Percentiles rank a stretch among this genome's conserved stretches.
phyloP scores from a whole-genome alignment of 805 yeast species.

The Tetrapisispora pingtungensis region DNA sequence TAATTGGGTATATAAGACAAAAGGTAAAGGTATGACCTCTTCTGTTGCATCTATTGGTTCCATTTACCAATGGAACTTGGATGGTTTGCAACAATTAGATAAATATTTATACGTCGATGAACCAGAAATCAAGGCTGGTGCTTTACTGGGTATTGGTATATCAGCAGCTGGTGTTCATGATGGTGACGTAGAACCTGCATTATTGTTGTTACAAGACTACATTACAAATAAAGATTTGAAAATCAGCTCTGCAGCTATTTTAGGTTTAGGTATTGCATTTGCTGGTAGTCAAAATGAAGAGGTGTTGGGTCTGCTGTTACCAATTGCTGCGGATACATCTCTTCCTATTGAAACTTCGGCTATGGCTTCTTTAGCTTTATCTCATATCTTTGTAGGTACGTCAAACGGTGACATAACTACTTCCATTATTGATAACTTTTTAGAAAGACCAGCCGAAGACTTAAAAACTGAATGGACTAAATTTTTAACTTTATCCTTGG shows the following conservation, averaged over 20 bases:
- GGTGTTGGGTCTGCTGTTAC: constrained; percentile 63
- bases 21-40: constrained; percentile 83
- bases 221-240: constrained; percentile 53
- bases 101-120: constrained; percentile 79
- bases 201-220: constrained; percentile 76
- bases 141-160: constrained; percentile 88
- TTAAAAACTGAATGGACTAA: constrained; percentile 79
- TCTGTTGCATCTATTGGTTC: constrained; percentile 90
- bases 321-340: constrained; percentile 70
- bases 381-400: constrained; percentile 92
- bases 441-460: constrained; percentile 74
- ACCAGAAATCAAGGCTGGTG: constrained; percentile 89
- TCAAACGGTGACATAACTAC: constrained; percentile 91
- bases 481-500: constrained; percentile 86
- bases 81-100: constrained; percentile 84
- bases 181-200: constrained; percentile 81
- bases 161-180: constrained; percentile 89
- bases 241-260: constrained; percentile 70
- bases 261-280: constrained; percentile 88
- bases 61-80: constrained; percentile 85
- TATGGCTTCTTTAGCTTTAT: constrained; percentile 82
- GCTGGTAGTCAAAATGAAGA: constrained; percentile 90
- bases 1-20: constrained; percentile 85
- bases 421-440: constrained; percentile 78
- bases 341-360: constrained; percentile 70